These are phyloP conservation scores for Hamigera avellanea DNA, from an alignment of 495 filamentous ascomycete genomes.

Conservation along the genomic window DNA sequence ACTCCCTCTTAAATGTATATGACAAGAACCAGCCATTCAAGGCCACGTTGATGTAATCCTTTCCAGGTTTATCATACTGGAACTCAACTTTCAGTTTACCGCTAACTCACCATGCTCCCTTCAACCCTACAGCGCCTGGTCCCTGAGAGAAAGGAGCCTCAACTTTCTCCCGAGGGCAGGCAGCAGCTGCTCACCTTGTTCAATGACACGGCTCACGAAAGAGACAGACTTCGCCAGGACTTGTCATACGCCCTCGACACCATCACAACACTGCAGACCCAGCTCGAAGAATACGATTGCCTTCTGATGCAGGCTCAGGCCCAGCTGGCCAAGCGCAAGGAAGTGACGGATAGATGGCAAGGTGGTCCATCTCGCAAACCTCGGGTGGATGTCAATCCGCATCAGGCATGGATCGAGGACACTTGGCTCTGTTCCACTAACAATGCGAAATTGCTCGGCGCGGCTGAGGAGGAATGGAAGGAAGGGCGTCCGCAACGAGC, in stretches of 20 bases:
- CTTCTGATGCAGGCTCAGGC: constrained; percentile 8
- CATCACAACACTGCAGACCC: constrained; percentile 2
- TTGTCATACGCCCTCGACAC: constrained; percentile 3
- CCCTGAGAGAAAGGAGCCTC: background rate
- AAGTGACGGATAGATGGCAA: background rate
- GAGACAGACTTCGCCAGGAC: constrained; percentile 2
- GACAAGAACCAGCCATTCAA: too few species aligned
- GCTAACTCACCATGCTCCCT: too few species aligned
- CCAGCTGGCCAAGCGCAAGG: background rate
- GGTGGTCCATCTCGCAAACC: background rate
- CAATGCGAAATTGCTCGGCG: constrained; percentile 1
- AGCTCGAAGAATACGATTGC: constrained; percentile 11
- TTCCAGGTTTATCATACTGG: too few species aligned
- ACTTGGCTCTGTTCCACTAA: constrained; percentile 9
- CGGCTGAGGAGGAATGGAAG: constrained; percentile 10
- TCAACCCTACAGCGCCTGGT: background rate
- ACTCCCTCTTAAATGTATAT: too few species aligned
- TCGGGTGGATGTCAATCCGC: background rate
- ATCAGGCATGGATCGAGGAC: constrained; percentile 7
- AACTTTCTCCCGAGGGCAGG: background rate
- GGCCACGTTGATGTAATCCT: too few species aligned
- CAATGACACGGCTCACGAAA: constrained; percentile 1
- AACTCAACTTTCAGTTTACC: too few species aligned
- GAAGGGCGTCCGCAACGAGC: constrained; percentile 4
- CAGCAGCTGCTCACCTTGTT: background rate